A percentile compares a stretch with the other conserved stretches of the same genome.
Conservation (phyloP, 495 filamentous ascomycete species). For the Penicillium atrosanguineum region DNA sequence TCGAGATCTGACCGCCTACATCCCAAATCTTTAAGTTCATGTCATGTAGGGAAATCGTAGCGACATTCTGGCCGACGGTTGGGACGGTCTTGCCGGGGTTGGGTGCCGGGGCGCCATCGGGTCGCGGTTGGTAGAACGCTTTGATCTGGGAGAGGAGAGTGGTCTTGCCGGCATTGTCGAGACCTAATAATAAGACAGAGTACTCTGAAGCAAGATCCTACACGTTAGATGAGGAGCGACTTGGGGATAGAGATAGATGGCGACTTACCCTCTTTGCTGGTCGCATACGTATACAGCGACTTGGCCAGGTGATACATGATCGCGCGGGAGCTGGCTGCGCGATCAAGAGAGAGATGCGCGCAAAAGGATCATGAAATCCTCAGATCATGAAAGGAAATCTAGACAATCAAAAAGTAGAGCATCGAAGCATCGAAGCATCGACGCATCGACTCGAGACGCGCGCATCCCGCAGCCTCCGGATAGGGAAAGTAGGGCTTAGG, state of each 20-base stretch:
- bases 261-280: constrained; percentile 81
- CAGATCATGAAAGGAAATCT: not conserved
- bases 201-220: constrained; percentile 61
- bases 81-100: constrained; percentile 77
- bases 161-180: constrained; percentile 98
- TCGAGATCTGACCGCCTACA: constrained; percentile 85
- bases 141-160: constrained; percentile 97
- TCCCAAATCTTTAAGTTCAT: constrained; percentile 99
- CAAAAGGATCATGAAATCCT: constrained; percentile 18
- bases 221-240: not conserved
- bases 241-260: no score
- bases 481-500: constrained; percentile 36
- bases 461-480: constrained; percentile 19
- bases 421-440: not conserved
- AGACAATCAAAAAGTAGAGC: not conserved
- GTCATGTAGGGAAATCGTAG: constrained; percentile 79
- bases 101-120: constrained; percentile 48
- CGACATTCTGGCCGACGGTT: constrained; percentile 96
- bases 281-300: constrained; percentile 88
- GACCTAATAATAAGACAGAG: constrained; percentile 92
- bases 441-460: not conserved
- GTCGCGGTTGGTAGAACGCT: constrained; percentile 69
- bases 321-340: constrained; percentile 18
- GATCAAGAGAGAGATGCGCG: constrained; percentile 14
- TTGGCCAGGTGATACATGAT: constrained; percentile 97